Evolutionary conservation across 805 yeast genomes (phyloP).

Genomic region (Teunomyces tritomae): DNA sequence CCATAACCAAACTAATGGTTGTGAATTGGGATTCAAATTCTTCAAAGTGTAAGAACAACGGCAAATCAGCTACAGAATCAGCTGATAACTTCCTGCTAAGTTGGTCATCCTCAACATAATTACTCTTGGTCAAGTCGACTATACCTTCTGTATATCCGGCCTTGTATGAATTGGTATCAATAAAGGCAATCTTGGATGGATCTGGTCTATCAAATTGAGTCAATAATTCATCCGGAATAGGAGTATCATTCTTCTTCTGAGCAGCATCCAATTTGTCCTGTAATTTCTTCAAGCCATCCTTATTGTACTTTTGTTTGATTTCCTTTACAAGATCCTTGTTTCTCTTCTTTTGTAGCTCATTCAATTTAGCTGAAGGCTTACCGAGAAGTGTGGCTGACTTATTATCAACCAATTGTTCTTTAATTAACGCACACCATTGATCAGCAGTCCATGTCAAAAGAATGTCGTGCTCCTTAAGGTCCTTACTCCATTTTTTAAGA

Average conservation of each 20-base stretch:
- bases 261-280: slow-evolving; percentile 58
- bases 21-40: slow-evolving; percentile 77
- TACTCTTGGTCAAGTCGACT: slow-evolving; percentile 15
- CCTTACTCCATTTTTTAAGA: slow-evolving; percentile 52
- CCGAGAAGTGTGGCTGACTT: slow-evolving; percentile 67
- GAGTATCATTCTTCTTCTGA: slow-evolving; percentile 62
- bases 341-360: slow-evolving; percentile 49
- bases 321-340: slow-evolving; percentile 48
- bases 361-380: slow-evolving; percentile 64
- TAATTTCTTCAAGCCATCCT: slow-evolving; percentile 55
- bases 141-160: slow-evolving; percentile 47
- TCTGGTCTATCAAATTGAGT: slow-evolving; percentile 67
- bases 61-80: slow-evolving; percentile 45
- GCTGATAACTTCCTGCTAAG: slow-evolving; percentile 14
- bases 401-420: slow-evolving; percentile 54
- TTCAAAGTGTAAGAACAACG: slow-evolving; percentile 75
- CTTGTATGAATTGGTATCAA: slow-evolving; percentile 62
- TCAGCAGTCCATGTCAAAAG: slow-evolving; percentile 59
- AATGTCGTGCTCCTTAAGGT: slow-evolving; percentile 56
- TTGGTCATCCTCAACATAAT: slow-evolving; percentile 24
- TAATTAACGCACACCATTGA: slow-evolving; percentile 64
- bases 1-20: slow-evolving; percentile 59
- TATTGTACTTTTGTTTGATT: slow-evolving; percentile 54
- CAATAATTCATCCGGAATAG: slow-evolving; percentile 70
- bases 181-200: slow-evolving; percentile 70